These are phyloP conservation scores for Puccinellia tenuiflora DNA, from an alignment of 176 grass and related monocot genomes.

Conservation along the genomic window DNA sequence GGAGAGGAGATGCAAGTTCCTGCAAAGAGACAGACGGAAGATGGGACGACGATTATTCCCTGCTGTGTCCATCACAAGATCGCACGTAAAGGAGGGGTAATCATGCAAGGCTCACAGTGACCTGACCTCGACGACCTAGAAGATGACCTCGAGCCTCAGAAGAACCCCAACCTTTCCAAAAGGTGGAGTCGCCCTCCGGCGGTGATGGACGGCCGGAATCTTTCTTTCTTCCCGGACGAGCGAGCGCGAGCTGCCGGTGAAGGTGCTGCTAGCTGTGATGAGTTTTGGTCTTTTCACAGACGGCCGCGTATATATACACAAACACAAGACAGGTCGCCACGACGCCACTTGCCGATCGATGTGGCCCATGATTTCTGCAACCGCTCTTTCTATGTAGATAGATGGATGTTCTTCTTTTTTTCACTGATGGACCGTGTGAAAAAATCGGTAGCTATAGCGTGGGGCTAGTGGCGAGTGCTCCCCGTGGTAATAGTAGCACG, in stretches of 20 bases:
- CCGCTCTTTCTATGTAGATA: not conserved
- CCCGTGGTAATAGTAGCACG: conserved; percentile 15
- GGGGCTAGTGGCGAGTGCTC: conserved; percentile 1
- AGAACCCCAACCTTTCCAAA: not conserved
- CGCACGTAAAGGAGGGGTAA: conserved; percentile 19
- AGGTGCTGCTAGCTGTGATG: conserved; percentile 10
- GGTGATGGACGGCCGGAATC: not conserved
- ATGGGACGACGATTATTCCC: not conserved
- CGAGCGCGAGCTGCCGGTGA: not conserved
- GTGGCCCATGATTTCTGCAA: not conserved
- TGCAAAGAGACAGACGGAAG: conserved; percentile 3
- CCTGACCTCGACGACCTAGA: not conserved
- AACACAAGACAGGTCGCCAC: not conserved
- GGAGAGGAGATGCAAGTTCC: not conserved
- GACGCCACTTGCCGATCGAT: not conserved
- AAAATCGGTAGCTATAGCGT: not conserved
- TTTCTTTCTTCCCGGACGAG: not conserved
- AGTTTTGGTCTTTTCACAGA: not conserved
- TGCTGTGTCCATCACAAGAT: conserved; percentile 3
- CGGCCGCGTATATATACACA: conserved; percentile 9
- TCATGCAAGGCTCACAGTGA: not conserved
- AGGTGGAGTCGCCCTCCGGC: not conserved
- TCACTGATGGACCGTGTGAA: not conserved
- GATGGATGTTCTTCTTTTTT: not conserved
- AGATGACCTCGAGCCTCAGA: not conserved